These are phyloP conservation scores for Grosmannia penicillata DNA, from an alignment of 2,329 filamentous ascomycete genomes.

Conservation along the genomic window DNA sequence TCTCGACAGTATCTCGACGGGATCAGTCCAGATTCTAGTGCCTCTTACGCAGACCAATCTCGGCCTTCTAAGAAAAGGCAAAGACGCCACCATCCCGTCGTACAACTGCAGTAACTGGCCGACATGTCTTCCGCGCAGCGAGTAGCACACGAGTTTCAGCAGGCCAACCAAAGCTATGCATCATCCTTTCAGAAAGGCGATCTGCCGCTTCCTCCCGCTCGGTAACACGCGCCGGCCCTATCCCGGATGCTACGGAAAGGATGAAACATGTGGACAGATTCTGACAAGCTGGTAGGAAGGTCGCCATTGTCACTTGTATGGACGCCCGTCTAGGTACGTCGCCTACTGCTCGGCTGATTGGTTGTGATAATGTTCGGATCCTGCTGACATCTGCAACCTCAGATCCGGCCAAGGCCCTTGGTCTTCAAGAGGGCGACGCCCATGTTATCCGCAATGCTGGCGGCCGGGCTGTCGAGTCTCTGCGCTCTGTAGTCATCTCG, in stretches of 20 bases:
- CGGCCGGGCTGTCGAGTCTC: conserved; percentile 49
- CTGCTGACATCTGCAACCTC: no score
- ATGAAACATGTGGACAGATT: conserved; percentile 11
- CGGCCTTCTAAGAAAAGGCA: no score
- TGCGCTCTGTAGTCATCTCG: conserved; percentile 67
- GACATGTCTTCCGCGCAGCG: not conserved
- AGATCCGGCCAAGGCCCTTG: conserved; percentile 53
- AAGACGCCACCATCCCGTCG: no score
- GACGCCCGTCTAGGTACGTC: conserved; percentile 45
- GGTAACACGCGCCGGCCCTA: conserved; percentile 40
- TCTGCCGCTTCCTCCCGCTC: conserved; percentile 53
- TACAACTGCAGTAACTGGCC: no score
- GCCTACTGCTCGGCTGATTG: not conserved
- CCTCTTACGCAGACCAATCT: no score
- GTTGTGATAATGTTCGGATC: not conserved
- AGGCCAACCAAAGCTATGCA: conserved; percentile 11
- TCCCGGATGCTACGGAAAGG: not conserved
- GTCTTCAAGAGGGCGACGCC: conserved; percentile 61
- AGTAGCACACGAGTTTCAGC: conserved; percentile 1
- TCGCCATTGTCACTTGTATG: conserved; percentile 54
- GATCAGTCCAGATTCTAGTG: no score
- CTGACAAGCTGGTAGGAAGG: conserved; percentile 11
- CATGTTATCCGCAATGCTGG: conserved; percentile 68
- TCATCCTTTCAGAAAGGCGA: conserved; percentile 46
- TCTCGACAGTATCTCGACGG: no score